phyloP scores from a whole-genome alignment of 345 rosid species.

The thale cress (Arabidopsis thaliana) region DNA sequence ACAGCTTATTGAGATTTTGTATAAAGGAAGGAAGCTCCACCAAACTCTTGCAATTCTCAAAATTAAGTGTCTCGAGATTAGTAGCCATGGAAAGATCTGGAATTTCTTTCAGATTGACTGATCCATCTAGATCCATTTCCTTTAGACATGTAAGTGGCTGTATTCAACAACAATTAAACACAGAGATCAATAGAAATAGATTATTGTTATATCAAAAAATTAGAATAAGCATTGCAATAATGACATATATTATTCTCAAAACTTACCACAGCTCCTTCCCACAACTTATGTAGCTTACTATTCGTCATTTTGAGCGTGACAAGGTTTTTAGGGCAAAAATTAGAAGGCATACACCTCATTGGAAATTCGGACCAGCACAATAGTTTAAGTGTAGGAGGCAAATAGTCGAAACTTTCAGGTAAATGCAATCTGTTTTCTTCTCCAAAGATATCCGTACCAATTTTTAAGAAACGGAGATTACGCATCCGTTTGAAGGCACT shows the following conservation, averaged over 20 bases:
- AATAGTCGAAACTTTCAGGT: background rate
- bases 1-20: background rate
- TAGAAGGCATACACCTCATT: constrained; percentile 1
- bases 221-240: background rate
- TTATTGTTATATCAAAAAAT: background rate
- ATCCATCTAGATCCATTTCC: background rate
- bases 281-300: background rate
- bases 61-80: background rate
- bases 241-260: background rate
- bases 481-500: constrained; percentile 17
- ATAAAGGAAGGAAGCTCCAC: background rate
- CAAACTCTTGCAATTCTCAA: background rate
- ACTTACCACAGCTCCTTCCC: constrained; percentile 32
- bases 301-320: background rate
- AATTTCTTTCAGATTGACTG: background rate
- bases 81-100: background rate
- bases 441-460: background rate
- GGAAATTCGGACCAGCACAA: constrained; percentile 22
- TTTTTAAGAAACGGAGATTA: constrained; percentile 29
- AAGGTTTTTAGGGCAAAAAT: background rate
- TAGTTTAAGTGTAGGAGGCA: constrained; percentile 9
- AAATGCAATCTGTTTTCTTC: background rate
- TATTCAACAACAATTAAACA: background rate
- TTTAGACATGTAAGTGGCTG: constrained; percentile 30
- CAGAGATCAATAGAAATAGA: background rate